Evolutionary conservation across 208 protist species (phyloP), one percentile per base, ranked within the genome.

Genomic region (Trypanosoma conorhini): DNA sequence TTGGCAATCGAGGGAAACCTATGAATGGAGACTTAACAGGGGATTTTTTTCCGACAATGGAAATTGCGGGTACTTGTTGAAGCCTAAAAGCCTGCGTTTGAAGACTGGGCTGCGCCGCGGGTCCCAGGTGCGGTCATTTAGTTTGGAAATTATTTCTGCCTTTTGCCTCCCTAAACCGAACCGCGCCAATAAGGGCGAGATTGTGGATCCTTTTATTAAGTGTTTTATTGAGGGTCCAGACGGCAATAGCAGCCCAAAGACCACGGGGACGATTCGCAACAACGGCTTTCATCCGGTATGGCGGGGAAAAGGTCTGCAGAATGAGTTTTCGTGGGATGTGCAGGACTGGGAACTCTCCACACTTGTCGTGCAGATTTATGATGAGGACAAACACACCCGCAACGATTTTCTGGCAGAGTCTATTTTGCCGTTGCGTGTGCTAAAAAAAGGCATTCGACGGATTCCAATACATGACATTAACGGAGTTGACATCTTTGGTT

Each of bases 21-120:
- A 81, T 33, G 70, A 79, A 69, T 83, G 83, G 77, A 80, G 87
- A 15, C 62, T 96, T n/a, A 98, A 98, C 72, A 56, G 69, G 24
- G 86, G 81, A 51, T 88, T 92, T 70, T 99, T 98, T 77, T 44
- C 64, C 33, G 88, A 96, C 63, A 98, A 98, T 75, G 96, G 96
- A 56, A 66, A 75, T 54, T 93, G 88, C 72, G 96, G 97, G 12
- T 99, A 98, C 77, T 57, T 98, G 30, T 85, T 98, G 38, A 98
- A 99, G 81, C 97, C 97, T 3, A 65, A 65, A 2, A 73, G 80
- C 61, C 67, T 97, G 44, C 79, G 83, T 0, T 69, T 76, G 22
- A 71, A 42, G 26, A 9, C 31, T 24, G 58, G 74, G 10, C 79
- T 56, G 28, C 38, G 50, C 22, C 59, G 59, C 21, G 66, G 77